Base-by-base conservation (phyloP, 345 rosid species). In the Citrus reticulata region DNA sequence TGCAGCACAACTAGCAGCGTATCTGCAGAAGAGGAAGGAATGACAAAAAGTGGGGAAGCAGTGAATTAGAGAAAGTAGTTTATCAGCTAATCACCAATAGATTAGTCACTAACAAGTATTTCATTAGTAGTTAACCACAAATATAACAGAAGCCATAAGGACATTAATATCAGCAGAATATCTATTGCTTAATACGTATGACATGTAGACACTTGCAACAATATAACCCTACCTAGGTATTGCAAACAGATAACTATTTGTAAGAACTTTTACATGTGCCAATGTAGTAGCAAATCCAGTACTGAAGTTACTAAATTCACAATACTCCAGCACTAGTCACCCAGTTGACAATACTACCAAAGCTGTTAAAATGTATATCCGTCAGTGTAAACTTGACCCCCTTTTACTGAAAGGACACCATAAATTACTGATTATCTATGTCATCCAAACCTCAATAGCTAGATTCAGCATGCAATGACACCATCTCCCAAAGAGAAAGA, bases 1-100 rank as follows among this genome's bases (percentile, higher is more conserved):
- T 78, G 85, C 91, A 55, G 95, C 93, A 78, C 87, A 90, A 82
- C 92, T 87, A 92, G 90, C 86, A 61, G 98, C 99, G 77, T 88
- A 95, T 77, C 99, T 95, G 87, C 72, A 70, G 49, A 63, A 34
- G 27, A 65, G 9, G 46, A 32, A 19, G 37, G 60, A 8, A 39
- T 64, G 32, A 34, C 32, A 32, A 29, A 32, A 11, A 30, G n/a
- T 35, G 42, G 37, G 39, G 69, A 57, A 63, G 42, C 40, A 42
- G 10, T 27, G 20, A 75, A 46, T 20, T 29, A 42, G 22, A 42
- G 64, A 11, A 75, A 75, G 25, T 25, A 40, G 20, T 24, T 69
- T 74, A 19, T 13, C 11, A 42, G 39, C 46, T 63, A 74, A 62
- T 7, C 39, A 61, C 40, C 58, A 17, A 61, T 42, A 19, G 51